Evolutionary conservation across 208 protist species (phyloP), one percentile per base, ranked within the genome.

Genomic region (Crithidia brevicula): DNA sequence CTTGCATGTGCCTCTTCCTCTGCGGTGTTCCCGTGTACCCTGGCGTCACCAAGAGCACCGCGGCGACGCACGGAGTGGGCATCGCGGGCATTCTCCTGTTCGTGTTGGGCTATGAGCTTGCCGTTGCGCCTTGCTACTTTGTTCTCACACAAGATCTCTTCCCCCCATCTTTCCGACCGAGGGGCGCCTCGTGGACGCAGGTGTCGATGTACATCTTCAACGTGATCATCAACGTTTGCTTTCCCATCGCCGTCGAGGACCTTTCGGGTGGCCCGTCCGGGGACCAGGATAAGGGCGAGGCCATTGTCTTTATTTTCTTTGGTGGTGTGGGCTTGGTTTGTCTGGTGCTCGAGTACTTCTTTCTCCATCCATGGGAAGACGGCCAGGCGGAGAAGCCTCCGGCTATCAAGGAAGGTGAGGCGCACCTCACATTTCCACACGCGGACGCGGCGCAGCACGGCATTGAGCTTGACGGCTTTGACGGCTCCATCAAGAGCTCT

Each of bases 231-330:
- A 92, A 83, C 56, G 56, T 92, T 3, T 73, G 52, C 66, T 92
- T 79, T 51, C 86, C 86, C 23, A 85, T 86, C 20, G 73, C 78
- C 23, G 73, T 62, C 43, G 78, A 89, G 70, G 65, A 40, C 33
- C 85, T 90, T 20, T 90, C 85, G 33, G 85, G 85, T 30, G 85
- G 85, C 45, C 63, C 78, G 16, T 83, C 74, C 5, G 81, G 78
- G 5, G 61, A 85, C 54, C 85, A 76, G 52, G 72, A 90, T 47
- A 90, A 85, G 67, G 85, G 85, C 22, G 73, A 85, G 79, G 34
- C 78, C 3, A 56, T 87, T 25, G 66, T 63, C 9, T 90, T 90
- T 67, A 85, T 90, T 20, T 78, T 90, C 54, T 90, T 90, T 59
- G 85, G 81, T 25, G 59, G 65, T 33, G 70, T 85, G 52, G 85